Base-by-base conservation (phyloP, 805 yeast species). In the Candida insectorum region DNA sequence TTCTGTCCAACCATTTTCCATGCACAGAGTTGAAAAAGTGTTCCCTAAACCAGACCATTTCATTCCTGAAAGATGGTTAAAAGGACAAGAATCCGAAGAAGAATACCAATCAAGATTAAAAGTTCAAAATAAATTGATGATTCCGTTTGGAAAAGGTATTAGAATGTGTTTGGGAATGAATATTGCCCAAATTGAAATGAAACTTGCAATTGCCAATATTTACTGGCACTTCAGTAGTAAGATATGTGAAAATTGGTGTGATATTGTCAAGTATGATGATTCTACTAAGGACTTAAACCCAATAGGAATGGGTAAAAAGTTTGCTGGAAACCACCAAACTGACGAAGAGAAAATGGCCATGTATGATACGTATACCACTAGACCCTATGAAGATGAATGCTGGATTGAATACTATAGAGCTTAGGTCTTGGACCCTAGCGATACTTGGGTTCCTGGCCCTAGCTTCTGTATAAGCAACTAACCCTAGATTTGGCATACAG, bases 101-200 rank as follows among this genome's bases (percentile, higher is more conserved):
- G 62, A 56, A 4, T 71, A 51, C 47, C 48, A 47, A 5, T 41
- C 36, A 5, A 48, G 80, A 24, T 46, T 71, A 21, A 65, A 57
- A 33, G 34, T 33, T 6, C 80, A 78, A 75, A 64, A 67, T 36
- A 67, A 61, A 33, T 64, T 65, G 44, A 72, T 80, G 67, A 71
- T 81, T 69, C 78, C 83, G 1, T 82, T 83, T 60, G 88, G 89
- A 1, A 73, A 77, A 25, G 91, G 89, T 3, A 65, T 78, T 14
- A 60, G 87, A 42, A 80, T 81, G 87, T 82, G 91, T 48, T 59
- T 81, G 34, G 89, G 91, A 1, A 71, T 77, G 77, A 69, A 81
- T 49, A 51, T 82, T 25, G 88, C 88, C 0, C 54, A 73, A 13
- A 72, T 74, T 26, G 88, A 81, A 49, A 78, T 81, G 65, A 81